phyloP scores from a whole-genome alignment of 208 protist genomes.

The Trypanosoma melophagium region DNA sequence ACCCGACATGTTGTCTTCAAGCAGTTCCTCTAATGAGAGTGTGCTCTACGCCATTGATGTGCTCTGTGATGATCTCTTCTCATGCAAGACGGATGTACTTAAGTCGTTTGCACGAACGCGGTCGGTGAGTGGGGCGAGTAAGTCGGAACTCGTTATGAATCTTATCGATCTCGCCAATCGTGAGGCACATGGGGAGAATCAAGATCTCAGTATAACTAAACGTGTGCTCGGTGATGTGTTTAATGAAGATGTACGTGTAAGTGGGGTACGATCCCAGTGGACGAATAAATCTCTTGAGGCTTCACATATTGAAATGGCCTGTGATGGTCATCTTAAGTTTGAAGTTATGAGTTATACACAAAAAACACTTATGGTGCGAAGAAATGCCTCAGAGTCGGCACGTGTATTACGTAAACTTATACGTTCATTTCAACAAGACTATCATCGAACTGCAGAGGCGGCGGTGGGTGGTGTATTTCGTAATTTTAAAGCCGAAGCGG shows the following conservation, averaged over 20 bases:
- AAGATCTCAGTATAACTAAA: conserved; percentile 71
- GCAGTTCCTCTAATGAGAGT: conserved; percentile 32
- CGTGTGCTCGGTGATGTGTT: conserved; percentile 84
- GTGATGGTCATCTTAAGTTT: conserved; percentile 68
- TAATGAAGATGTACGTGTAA: conserved; percentile 77
- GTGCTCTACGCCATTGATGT: conserved; percentile 76
- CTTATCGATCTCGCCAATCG: conserved; percentile 68
- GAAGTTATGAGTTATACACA: conserved; percentile 75
- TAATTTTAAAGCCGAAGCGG: conserved; percentile 69
- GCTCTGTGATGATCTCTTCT: conserved; percentile 87
- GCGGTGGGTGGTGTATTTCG: conserved; percentile 80
- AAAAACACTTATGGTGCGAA: conserved; percentile 81
- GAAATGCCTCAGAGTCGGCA: conserved; percentile 54
- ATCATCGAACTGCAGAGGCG: conserved; percentile 46
- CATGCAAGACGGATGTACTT: conserved; percentile 83
- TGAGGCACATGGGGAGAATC: conserved; percentile 83
- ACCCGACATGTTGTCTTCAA: neutral
- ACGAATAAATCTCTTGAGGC: conserved; percentile 88
- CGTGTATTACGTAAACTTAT: conserved; percentile 72
- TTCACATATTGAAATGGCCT: conserved; percentile 86
- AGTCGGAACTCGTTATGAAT: conserved; percentile 75
- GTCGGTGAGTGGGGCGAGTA: conserved; percentile 37
- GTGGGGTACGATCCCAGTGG: conserved; percentile 76
- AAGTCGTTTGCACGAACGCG: conserved; percentile 75
- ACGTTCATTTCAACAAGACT: conserved; percentile 80